Evolutionary conservation across 2,329 filamentous ascomycete genomes (phyloP), one percentile per base, ranked within the genome.

Genomic region (Curvularia sp.): DNA sequence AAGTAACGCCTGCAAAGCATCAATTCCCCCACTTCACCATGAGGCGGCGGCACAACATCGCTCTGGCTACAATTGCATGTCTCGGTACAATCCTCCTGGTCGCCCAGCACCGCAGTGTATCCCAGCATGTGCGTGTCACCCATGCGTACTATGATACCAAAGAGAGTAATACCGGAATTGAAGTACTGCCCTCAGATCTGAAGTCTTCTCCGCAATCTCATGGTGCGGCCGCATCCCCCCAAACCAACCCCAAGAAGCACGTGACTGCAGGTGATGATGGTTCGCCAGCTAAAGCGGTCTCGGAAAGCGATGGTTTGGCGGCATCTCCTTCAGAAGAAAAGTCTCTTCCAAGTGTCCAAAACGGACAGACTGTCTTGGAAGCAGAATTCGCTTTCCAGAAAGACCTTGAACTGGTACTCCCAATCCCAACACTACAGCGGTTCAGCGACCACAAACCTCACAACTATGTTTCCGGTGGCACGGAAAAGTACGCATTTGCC

Each of bases 401-500:
- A 23, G 71, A 75, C 30, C 67, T 75, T 19, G 47, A 65, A 1
- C 57, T 74, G 5, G 50, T 68, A 1, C 53, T 73, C 1, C 71
- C 72, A 1, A 38, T 63, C 21, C 30, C 63, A 0, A 60, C 30
- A 7, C 46, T 75, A 5, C 52, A 61, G 39, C 28, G 53, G 18
- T 60, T 69, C 47, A 61, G 53, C 39, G 47, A 42, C 1, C 43
- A 67, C 15, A 60, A 57, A 42, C 72, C 74, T 3, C 71, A 68
- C 54, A 68, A 73, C 49, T 71, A 74, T 49, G 45, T 64, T 7
- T 48, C 60, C 9, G 54, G 61, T 28, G 60, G 51, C 3, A 46
- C 62, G 19, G 59, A 59, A 49, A 60, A 56, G 13, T 66, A 70
- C 57, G 64, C 72, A 2, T 76, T 73, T 23, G 74, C 74, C 1